These are phyloP conservation scores for Penicillium sp. DNA, from an alignment of 2,329 filamentous ascomycete species.

Conservation along the genomic window DNA sequence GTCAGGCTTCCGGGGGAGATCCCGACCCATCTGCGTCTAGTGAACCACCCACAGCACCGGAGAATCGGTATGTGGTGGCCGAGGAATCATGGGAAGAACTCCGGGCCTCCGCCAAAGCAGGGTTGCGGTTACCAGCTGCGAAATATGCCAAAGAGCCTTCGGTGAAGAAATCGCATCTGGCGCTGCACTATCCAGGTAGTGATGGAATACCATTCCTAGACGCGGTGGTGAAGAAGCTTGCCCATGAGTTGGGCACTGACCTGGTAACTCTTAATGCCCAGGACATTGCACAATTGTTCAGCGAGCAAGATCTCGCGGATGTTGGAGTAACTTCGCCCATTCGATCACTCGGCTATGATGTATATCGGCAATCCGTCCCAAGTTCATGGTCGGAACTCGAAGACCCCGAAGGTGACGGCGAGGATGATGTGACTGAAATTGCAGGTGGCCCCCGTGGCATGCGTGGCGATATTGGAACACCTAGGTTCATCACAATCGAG, in stretches of 20 bases:
- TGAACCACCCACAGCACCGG: slow-evolving; percentile 17
- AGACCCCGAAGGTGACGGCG: slow-evolving; percentile 50
- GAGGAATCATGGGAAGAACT: slow-evolving; percentile 51
- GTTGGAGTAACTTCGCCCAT: slow-evolving; percentile 37
- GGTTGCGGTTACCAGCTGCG: slow-evolving; percentile 45
- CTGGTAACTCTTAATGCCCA: slow-evolving; percentile 47
- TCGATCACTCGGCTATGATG: slow-evolving; percentile 55
- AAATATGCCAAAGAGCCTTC: slow-evolving; percentile 49
- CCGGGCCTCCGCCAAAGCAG: slow-evolving; percentile 52
- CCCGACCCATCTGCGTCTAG: slow-evolving; percentile 23
- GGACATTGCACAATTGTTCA: slow-evolving; percentile 47
- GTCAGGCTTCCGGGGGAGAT: slow-evolving; percentile 26
- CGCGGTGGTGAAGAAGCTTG: slow-evolving; percentile 62
- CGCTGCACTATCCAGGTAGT: slow-evolving; percentile 60
- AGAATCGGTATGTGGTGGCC: slow-evolving; percentile 41
- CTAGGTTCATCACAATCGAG: slow-evolving; percentile 39
- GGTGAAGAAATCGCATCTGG: slow-evolving; percentile 55
- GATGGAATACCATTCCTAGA: slow-evolving; percentile 58
- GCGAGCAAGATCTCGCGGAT: slow-evolving; percentile 43
- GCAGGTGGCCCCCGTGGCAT: slow-evolving; percentile 20
- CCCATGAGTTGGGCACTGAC: slow-evolving; percentile 54
- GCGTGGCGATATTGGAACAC: slow-evolving; percentile 20
- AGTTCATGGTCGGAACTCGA: slow-evolving; percentile 40
- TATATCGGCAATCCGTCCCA: slow-evolving; percentile 44
- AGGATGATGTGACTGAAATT: slow-evolving; percentile 38